These are phyloP conservation scores for Diplosphaera chodatii DNA, from an alignment of 139 green algal species.

Conservation along the genomic window DNA sequence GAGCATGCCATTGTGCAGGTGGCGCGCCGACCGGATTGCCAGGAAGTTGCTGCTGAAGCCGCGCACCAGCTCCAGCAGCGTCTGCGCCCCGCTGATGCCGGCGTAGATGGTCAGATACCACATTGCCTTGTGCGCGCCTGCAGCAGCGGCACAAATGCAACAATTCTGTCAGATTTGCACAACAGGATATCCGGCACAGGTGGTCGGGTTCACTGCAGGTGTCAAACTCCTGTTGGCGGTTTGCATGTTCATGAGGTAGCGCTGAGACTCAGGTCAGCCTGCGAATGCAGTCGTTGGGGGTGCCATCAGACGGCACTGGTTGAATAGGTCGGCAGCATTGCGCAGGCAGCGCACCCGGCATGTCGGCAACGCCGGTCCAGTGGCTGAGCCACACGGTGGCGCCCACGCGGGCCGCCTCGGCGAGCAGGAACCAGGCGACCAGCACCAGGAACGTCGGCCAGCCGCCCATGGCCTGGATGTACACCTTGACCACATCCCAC, in stretches of 20 bases:
- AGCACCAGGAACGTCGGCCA: constrained; percentile 22
- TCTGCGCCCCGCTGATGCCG: constrained; percentile 34
- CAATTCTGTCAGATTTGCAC: too few relatives aligned
- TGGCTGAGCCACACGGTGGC: constrained; percentile 53
- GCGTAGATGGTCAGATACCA: constrained; percentile 49
- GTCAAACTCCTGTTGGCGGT: too few relatives aligned
- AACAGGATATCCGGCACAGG: too few relatives aligned
- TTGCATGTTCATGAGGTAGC: too few relatives aligned
- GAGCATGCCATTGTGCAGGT: constrained; percentile 33
- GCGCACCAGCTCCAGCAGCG: constrained; percentile 23
- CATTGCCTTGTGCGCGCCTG: constrained; percentile 6
- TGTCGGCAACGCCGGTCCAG: constrained; percentile 39
- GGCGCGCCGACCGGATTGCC: neutral
- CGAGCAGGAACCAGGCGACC: constrained; percentile 27
- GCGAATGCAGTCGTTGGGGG: too few relatives aligned
- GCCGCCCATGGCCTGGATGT: constrained; percentile 48
- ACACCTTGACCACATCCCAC: constrained; percentile 29
- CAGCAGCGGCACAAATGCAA: neutral
- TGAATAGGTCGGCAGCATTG: too few relatives aligned
- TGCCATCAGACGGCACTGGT: too few relatives aligned
- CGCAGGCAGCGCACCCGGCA: constrained; percentile 1
- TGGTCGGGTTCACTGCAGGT: too few relatives aligned
- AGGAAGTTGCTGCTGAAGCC: too few relatives aligned
- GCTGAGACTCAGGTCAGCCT: too few relatives aligned
- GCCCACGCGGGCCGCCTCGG: constrained; percentile 39